Evolutionary conservation across 108 stramenopile genomes (phyloP), one percentile per base, ranked within the genome.

Genomic region (Stephanodiscus triporus): DNA sequence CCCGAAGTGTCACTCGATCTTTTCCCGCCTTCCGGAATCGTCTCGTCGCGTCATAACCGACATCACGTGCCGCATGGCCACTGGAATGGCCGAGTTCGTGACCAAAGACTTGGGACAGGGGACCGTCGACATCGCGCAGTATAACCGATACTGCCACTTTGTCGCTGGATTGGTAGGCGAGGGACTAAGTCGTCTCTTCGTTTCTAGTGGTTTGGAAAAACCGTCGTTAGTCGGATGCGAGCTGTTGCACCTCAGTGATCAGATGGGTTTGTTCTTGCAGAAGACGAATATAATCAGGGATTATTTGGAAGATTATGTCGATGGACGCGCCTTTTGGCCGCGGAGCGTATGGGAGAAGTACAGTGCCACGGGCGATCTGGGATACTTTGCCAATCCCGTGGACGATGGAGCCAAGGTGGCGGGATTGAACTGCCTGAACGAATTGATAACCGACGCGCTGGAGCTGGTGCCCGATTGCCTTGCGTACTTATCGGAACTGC

Each of bases 261-360:
- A 95, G 73, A 99, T 99, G 99, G 99, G 98, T 38, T 79, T 99
- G 49, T 99, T 99, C 75, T 81, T 99, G 51, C 98, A 99, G 85
- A 99, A 99, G 81, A 98, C 98, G 7, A 99, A 99, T 75, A 99
- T 99, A 63, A 98, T 99, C 69, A 92, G 99, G 51, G 99, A 99
- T 68, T 99, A 99, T 74, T 78, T 99, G 70, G 99, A 99, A 78
- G 99, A 99, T 78, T 98, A 97, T 73, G 98, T 98, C 23, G 99
- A 99, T 64, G 95, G 97, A 49, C 88, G 99, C 34, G 98, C 99
- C 19, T 99, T 97, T 63, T 99, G 99, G 99, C 99, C 99, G 5
- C 94, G 93, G 72, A 73, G 86, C 11, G 86, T 99, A 10, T 98
- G 98, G 98, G 94, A 91, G 66, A 89, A 92, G 70, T 91, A 97